Base-by-base conservation (phyloP, 2,329 filamentous ascomycete species). In the Cytospora mali region DNA sequence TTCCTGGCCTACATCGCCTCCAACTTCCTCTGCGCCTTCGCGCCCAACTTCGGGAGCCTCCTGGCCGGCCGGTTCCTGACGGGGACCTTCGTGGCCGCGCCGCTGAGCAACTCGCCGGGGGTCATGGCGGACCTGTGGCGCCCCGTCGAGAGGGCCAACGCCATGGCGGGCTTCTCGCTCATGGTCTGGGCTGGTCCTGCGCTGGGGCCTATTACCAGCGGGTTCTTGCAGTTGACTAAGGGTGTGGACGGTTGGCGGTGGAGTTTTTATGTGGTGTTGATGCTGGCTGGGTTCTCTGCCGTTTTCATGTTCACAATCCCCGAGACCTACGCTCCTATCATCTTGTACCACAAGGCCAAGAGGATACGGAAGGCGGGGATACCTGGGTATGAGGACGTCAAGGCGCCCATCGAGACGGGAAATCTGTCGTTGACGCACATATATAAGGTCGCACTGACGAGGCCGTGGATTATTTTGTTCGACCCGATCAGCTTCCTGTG, bases 261-360 rank as follows among this genome's bases (percentile, higher is more conserved):
- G 83, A 76, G 73, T 29, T 81, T 83, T 68, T 82, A 81, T 62
- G 76, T 80, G 1, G 68, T 80, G 18, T 69, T 83, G 7, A 79
- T 76, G 74, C 67, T 83, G 0, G 79, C 74, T 4, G 78, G 68
- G 1, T 66, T 69, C 6, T 76, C 77, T 0, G 71, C 70, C 4
- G 1, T 79, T 7, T 61, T 84, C 4, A 81, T 87, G 79, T 75
- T 86, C 58, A 83, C 83, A 0, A 81, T 88, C 9, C 85, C 85
- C 1, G 85, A 88, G 68, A 88, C 85, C 0, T 66, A 81, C 39
- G 77, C 77, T 0, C 79, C 77, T 0, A 79, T 75, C 4, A 76
- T 88, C 5, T 74, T 88, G 27, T 71, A 77, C 1, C 76, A 80
- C 65, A 86, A 86, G 67, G 85, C 85, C 0, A 72, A 72, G 52